Conservation (phyloP, 306 rosid species). For the Corylus heterophylla region DNA sequence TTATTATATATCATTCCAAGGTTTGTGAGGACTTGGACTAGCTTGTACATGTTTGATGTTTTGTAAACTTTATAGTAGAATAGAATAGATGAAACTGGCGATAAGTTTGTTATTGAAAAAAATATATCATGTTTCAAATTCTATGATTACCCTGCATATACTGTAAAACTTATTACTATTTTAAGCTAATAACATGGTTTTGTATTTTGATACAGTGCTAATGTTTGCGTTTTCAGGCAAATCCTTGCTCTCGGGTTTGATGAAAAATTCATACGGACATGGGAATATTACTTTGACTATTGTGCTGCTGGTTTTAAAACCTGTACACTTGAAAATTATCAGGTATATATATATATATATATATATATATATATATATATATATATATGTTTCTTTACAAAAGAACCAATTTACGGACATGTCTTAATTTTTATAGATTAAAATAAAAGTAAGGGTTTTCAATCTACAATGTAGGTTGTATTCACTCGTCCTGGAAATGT, state of each 20-base stretch:
- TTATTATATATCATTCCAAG: too few relatives aligned
- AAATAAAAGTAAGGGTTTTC: not conserved
- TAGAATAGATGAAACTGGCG: too few relatives aligned
- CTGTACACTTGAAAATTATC: conserved; percentile 69
- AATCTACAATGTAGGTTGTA: conserved; percentile 58
- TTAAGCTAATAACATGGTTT: too few relatives aligned
- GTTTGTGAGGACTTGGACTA: too few relatives aligned
- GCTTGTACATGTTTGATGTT: too few relatives aligned
- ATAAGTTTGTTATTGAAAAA: too few relatives aligned
- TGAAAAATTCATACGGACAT: conserved; percentile 75
- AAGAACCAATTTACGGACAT: not conserved
- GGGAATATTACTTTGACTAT: conserved; percentile 93
- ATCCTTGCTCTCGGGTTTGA: conserved; percentile 64
- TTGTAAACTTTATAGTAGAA: too few relatives aligned
- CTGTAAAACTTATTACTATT: too few relatives aligned
- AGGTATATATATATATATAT: conserved; percentile 61
- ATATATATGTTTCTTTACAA: not conserved
- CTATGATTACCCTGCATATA: too few relatives aligned
- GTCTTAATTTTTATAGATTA: not conserved
- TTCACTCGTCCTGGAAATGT: conserved; percentile 84
- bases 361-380: too few relatives aligned
- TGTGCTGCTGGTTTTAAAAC: conserved; percentile 83
- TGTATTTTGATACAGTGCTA: too few relatives aligned
- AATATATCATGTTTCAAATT: too few relatives aligned
- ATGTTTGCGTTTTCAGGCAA: conserved; percentile 39